Evolutionary conservation across 2,329 filamentous ascomycete species (phyloP).

Genomic region (Tolypocladium tropicale): DNA sequence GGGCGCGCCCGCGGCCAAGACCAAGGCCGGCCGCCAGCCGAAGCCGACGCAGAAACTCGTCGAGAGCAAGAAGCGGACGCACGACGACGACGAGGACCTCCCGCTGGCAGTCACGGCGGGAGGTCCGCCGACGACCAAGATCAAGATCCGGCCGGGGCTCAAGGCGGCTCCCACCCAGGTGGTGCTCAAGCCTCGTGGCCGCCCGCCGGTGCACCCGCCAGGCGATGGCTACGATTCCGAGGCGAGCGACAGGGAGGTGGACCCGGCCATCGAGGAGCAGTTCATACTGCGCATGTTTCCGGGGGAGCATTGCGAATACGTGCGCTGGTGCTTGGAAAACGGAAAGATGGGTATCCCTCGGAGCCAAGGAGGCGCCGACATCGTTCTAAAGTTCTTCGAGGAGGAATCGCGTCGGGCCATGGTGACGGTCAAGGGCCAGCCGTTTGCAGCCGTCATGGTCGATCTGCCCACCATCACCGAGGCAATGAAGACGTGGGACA

Average conservation of each 20-base stretch:
- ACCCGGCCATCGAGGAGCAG: constrained; percentile 82
- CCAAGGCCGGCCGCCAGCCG: constrained; percentile 48
- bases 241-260: constrained; percentile 77
- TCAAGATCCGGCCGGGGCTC: constrained; percentile 37
- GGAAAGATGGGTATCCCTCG: constrained; percentile 61
- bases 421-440: constrained; percentile 56
- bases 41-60: constrained; percentile 49
- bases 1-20: constrained; percentile 26
- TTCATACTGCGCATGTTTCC: constrained; percentile 84
- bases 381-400: constrained; percentile 72
- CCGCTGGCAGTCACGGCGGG: constrained; percentile 15
- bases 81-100: constrained; percentile 42
- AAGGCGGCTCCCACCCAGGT: constrained; percentile 26
- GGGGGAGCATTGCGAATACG: constrained; percentile 75
- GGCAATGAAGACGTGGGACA: constrained; percentile 89
- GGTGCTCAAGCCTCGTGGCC: constrained; percentile 54
- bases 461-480: constrained; percentile 83
- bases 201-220: constrained; percentile 55
- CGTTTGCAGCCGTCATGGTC: constrained; percentile 70
- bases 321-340: constrained; percentile 66
- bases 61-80: constrained; percentile 51
- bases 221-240: constrained; percentile 96
- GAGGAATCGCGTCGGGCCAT: constrained; percentile 63
- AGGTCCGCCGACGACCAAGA: constrained; percentile 29
- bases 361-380: constrained; percentile 60